Conservation (phyloP, 495 filamentous ascomycete genomes). For the Daldinia decipiens region DNA sequence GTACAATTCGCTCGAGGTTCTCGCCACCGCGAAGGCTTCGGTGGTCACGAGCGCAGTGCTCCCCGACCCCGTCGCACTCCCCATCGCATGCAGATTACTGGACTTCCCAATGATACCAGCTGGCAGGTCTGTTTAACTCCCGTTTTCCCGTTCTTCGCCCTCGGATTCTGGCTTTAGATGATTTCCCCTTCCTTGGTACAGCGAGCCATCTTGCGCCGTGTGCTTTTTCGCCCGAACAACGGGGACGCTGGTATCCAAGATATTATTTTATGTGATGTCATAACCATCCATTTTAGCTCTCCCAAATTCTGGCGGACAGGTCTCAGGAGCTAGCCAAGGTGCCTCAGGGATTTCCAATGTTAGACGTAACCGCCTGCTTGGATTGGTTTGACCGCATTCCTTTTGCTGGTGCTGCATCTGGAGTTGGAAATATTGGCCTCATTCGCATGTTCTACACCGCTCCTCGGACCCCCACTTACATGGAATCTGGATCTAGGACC, state of each 20-base stretch:
- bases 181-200: slow-evolving; percentile 51
- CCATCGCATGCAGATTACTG: slow-evolving; percentile 95
- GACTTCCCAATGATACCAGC: slow-evolving; percentile 97
- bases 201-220: slow-evolving; percentile 43
- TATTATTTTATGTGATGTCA: slow-evolving; percentile 43
- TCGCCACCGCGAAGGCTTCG: slow-evolving; percentile 82
- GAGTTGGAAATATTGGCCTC: slow-evolving; percentile 59
- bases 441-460: slow-evolving; percentile 51
- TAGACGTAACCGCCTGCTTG: slow-evolving; percentile 43
- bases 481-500: slow-evolving; percentile 80
- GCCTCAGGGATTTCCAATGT: slow-evolving; percentile 42
- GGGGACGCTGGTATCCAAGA: slow-evolving; percentile 40
- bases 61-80: slow-evolving; percentile 94
- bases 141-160: slow-evolving; percentile 66
- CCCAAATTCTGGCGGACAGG: slow-evolving; percentile 45
- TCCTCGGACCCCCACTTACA: slow-evolving; percentile 65
- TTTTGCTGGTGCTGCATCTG: slow-evolving; percentile 52
- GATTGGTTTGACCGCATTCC: slow-evolving; percentile 51
- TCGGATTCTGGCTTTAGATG: slow-evolving; percentile 53
- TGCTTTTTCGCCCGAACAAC: slow-evolving; percentile 43
- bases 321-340: slow-evolving; percentile 48
- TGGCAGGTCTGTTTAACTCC: slow-evolving; percentile 95
- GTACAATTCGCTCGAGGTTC: slow-evolving; percentile 97
- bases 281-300: slow-evolving; percentile 39
- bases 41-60: slow-evolving; percentile 75